Evolutionary conservation across 2,329 filamentous ascomycete genomes (phyloP), one percentile per base, ranked within the genome.

Genomic region (Tothia fuscella): DNA sequence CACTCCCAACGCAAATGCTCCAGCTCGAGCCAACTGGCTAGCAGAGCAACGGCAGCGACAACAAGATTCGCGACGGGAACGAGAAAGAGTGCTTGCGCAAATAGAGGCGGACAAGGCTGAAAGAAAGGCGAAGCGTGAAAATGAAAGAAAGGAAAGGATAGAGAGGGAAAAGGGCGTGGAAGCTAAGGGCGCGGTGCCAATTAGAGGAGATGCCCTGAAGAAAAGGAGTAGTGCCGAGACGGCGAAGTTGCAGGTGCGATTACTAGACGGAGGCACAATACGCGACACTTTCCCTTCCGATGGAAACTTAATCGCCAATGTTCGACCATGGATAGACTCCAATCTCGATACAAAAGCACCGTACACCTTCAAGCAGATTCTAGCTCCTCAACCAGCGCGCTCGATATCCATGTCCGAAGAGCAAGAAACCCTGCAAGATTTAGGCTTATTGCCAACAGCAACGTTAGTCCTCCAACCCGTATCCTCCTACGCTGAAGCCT

Each of bases 211-310:
- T 51, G 48, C 31, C 6, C 3, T 25, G 4, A 9, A 45, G 48
- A n/a, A 26, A 26, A 12, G 22, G 2, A 48, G 47, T 20, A 49
- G 51, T 5, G 28, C 41, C 10, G 24, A 20, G 49, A 50, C 6
- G 10, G 55, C 61, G 10, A 51, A 55, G 14, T 64, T 95, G 1
- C 85, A 91, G 52, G 74, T 94, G 14, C 76, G 88, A 6, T 67
- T 94, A 0, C 82, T 93, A 43, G 86, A 95, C 54, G 89, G 89
- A 7, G 80, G 78, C 9, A 87, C 78, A 2, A 73, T 95, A 14
- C 77, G 86, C 30, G 72, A 70, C 3, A 76, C 73, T 14, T 93
- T 95, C 57, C 65, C 75, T 9, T 74, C 77, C 17, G 64, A 65
- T 2, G 67, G 73, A 5, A 82, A 72, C 0, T 68, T 95, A 3